Base-by-base conservation (phyloP, 352 stramenopile species). In the Phytophthora tentaculata region DNA sequence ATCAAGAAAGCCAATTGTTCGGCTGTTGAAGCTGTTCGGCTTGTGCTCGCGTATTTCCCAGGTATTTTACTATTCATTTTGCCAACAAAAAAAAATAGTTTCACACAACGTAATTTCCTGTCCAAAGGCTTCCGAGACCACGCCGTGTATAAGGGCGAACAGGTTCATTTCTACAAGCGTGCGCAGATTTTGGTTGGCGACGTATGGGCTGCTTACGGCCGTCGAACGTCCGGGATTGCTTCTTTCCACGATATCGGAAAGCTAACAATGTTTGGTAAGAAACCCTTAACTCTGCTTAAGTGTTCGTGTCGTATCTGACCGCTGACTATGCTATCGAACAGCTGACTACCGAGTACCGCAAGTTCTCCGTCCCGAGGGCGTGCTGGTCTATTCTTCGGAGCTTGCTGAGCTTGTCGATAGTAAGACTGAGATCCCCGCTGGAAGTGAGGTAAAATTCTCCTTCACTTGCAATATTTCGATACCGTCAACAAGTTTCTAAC, bases 91-190 rank as follows among this genome's bases (percentile, higher is more conserved):
- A n/a, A n/a, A n/a, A n/a, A n/a, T 59, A 0, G 0, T 14, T 5
- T 17, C 52, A 26, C 3, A n/a, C 51, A 24, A 61, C 20, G 7
- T 23, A 32, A 23, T 58, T 20, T 13, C 6, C 17, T 51, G 19
- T 26, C 2, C 32, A 2, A n/a, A 82, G 73, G 81, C 3, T 97
- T 97, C 65, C 82, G 88, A 43, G 90, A 97, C 74, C 89, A 95
- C 32, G 68, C 79, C 0, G 73, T 97, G 28, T 95, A 96, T 74
- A 81, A 82, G 10, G 90, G 90, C 19, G 68, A 86, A 56, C 88
- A 96, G 51, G 79, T 96, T 57, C 90, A 94, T 45, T 89, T 97
- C 35, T 97, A 97, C 80, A 97, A 97, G 61, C 89, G 90, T 47
- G 90, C 89, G 16, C 90, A 97, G 64, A 97, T 97, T 64, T 71